Percentiles rank a stretch among this genome's conserved stretches.
Conservation (phyloP, 202 grass and related monocot species). For the Carex sylvatica region DNA sequence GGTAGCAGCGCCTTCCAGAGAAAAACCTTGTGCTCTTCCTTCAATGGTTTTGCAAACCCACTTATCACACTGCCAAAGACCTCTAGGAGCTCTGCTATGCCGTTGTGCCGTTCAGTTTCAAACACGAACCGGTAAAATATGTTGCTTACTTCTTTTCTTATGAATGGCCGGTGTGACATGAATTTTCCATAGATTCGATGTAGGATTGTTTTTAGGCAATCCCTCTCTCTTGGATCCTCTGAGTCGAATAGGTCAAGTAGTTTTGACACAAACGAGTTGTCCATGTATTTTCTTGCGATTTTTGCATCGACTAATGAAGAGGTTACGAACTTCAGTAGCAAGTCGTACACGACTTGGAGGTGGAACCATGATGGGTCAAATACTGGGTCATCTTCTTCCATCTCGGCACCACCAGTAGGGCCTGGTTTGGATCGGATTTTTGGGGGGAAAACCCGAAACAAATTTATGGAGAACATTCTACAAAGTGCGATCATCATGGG, state of each 20-base stretch:
- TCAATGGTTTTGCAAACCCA: conserved; percentile 85
- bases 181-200: conserved; percentile 91
- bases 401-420: conserved; percentile 34
- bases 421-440: conserved; percentile 42
- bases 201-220: conserved; percentile 75
- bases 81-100: conserved; percentile 80
- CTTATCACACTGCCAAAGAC: conserved; percentile 88
- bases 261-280: conserved; percentile 58
- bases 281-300: conserved; percentile 73
- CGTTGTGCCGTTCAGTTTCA: conserved; percentile 76
- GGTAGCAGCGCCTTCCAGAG: conserved; percentile 75
- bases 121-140: conserved; percentile 81
- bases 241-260: conserved; percentile 85
- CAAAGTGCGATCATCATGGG: conserved; percentile 59
- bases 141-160: conserved; percentile 86
- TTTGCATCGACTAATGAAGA: conserved; percentile 70
- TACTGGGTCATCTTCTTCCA: conserved; percentile 80
- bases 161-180: conserved; percentile 80
- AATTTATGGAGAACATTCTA: conserved; percentile 62
- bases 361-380: conserved; percentile 91
- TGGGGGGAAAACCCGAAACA: conserved; percentile 86
- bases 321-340: conserved; percentile 75
- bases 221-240: conserved; percentile 82
- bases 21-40: conserved; percentile 92
- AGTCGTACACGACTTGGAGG: conserved; percentile 75